Evolutionary conservation across 192 early-diverging fungal species (phyloP).

Genomic region (Rhizophagus prolifer): DNA sequence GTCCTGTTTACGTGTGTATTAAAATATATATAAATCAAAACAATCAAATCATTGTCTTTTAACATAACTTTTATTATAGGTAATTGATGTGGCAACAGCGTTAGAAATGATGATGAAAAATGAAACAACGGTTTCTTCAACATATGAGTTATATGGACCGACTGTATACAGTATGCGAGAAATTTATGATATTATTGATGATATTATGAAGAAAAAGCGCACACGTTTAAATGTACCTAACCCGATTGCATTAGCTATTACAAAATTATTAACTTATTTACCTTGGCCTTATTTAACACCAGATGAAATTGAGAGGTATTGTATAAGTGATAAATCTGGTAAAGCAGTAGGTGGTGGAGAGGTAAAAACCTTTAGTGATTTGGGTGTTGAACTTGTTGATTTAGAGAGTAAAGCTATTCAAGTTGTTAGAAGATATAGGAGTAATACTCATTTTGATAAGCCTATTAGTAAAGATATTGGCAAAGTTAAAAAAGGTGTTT

Average conservation of each 20-base stretch:
- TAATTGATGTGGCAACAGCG: conserved; percentile 83
- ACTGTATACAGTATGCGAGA: conserved; percentile 72
- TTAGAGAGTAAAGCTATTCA: conserved; percentile 82
- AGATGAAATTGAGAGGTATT: conserved; percentile 85
- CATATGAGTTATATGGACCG: conserved; percentile 78
- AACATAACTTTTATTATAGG: conserved; percentile 40
- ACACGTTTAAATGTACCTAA: conserved; percentile 65
- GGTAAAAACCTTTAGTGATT: conserved; percentile 81
- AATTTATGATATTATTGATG: conserved; percentile 71
- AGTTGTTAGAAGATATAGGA: conserved; percentile 82
- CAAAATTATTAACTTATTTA: conserved; percentile 61
- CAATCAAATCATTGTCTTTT: not conserved
- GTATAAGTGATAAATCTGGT: conserved; percentile 59
- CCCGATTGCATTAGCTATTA: conserved; percentile 65
- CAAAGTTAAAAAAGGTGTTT: conserved; percentile 43
- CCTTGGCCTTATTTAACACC: conserved; percentile 77
- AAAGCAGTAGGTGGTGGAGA: not conserved
- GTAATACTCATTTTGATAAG: conserved; percentile 57
- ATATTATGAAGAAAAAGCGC: conserved; percentile 51
- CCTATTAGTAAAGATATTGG: conserved; percentile 50
- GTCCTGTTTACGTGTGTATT: conserved; percentile 65
- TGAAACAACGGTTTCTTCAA: conserved; percentile 76
- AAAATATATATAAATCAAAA: not conserved
- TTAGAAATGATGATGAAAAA: conserved; percentile 74
- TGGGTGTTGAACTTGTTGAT: conserved; percentile 77